Evolutionary conservation across 1,139 yeast species (phyloP), one percentile per base, ranked within the genome.

Genomic region (Zygoascus hellenicus): DNA sequence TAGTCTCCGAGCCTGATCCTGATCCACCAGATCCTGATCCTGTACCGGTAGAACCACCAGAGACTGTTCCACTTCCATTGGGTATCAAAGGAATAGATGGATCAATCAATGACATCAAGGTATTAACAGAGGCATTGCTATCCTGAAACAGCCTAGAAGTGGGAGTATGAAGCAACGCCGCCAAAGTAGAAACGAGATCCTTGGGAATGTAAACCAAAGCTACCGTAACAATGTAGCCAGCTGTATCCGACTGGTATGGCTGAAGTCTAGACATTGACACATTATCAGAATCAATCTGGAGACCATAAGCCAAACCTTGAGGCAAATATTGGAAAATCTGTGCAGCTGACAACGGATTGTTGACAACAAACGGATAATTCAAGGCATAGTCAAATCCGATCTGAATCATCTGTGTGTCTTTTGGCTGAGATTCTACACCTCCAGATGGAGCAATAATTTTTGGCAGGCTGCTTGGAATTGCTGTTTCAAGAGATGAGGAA

Each of bases 241-340:
- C 59, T 30, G 53, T 53, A 19, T 56, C 48, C 17, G 64, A 57
- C 54, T 60, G 58, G 48, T 66, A 67, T 13, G 74, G 74, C 45
- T 59, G 59, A 40, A 70, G 58, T 42, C 64, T 57, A 38, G 55
- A 54, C 65, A 70, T 61, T 14, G 60, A 53, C 28, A 67, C 57
- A 36, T 60, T 54, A 44, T 56, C 48, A 9, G 51, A 42, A 39
- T 58, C 58, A 19, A 62, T 50, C 16, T 54, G 58, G 38, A 69
- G 54, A 7, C 71, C 73, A 43, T 61, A 57, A 3, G 69, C 63
- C 14, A 70, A 48, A 17, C 74, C 75, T 36, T 53, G 51, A 6
- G 75, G 74, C 46, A 70, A 56, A 54, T 66, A 68, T 39, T 65
- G 61, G 54, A 70, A 69, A 46, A 70, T 66, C 57, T 70, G 75